Conservation (phyloP, 192 early-diverging fungal species). For the Linnemannia hyalina region DNA sequence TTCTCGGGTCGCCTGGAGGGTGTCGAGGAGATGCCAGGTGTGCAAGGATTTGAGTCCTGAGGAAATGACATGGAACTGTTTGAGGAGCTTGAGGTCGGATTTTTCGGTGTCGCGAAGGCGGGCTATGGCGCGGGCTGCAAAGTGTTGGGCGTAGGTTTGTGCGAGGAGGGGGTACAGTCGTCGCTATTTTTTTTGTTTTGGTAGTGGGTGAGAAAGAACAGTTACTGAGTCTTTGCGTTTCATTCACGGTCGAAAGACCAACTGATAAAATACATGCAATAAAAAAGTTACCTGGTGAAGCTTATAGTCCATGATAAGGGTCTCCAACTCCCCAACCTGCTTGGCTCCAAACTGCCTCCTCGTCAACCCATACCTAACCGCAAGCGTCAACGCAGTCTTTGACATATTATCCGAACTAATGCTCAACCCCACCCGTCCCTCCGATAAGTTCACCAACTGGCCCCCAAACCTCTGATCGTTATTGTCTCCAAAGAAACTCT, state of each 20-base stretch:
- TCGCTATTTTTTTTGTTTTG: not conserved
- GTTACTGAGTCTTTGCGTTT: not conserved
- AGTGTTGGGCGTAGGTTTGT: conserved; percentile 8
- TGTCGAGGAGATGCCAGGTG: conserved; percentile 26
- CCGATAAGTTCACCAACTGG: conserved; percentile 14
- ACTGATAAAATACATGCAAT: too few relatives aligned
- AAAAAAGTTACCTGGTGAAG: conserved; percentile 11
- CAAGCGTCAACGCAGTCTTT: conserved; percentile 21
- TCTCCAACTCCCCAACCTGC: not conserved
- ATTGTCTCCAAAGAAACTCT: conserved; percentile 8
- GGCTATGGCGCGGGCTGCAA: conserved; percentile 10
- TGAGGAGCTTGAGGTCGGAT: conserved; percentile 1
- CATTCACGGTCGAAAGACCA: too few relatives aligned
- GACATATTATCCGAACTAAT: conserved; percentile 8
- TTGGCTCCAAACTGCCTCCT: conserved; percentile 15
- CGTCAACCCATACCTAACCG: conserved; percentile 12
- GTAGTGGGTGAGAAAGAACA: not conserved
- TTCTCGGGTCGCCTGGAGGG: conserved; percentile 17
- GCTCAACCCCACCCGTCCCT: conserved; percentile 11
- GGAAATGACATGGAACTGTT: conserved; percentile 23
- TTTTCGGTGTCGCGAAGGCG: not conserved
- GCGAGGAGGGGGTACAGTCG: conserved; percentile 19
- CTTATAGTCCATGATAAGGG: conserved; percentile 24
- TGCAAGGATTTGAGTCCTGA: conserved; percentile 22
- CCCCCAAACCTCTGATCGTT: conserved; percentile 25